These are phyloP conservation scores for Pythium rhizo-oryzae DNA, from an alignment of 352 stramenopile genomes.

Conservation along the genomic window DNA sequence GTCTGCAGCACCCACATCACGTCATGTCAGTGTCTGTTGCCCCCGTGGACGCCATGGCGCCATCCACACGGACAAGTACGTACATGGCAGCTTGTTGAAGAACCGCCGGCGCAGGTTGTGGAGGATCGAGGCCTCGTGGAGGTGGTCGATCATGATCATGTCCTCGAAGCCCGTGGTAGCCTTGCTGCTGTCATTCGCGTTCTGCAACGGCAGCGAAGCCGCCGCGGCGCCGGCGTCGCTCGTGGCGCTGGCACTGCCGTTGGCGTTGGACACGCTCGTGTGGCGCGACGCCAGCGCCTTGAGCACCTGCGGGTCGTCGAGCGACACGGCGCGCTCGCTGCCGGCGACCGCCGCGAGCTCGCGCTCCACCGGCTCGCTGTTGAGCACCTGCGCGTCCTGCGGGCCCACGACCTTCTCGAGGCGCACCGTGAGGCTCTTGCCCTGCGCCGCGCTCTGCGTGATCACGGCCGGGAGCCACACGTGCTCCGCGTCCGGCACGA, in stretches of 20 bases:
- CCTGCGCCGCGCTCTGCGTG: slow-evolving; percentile 39
- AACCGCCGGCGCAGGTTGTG: slow-evolving; percentile 83
- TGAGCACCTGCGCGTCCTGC: slow-evolving; percentile 42
- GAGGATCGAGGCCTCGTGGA: slow-evolving; percentile 87
- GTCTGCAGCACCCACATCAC: slow-evolving; percentile 36
- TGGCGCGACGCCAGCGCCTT: slow-evolving; percentile 68
- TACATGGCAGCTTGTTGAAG: slow-evolving; percentile 81
- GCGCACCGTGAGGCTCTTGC: slow-evolving; percentile 58
- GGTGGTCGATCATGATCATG: slow-evolving; percentile 88
- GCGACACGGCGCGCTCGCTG: slow-evolving; percentile 50
- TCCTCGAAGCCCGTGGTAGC: slow-evolving; percentile 71
- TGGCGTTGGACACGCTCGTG: slow-evolving; percentile 49
- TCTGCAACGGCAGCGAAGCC: slow-evolving; percentile 69
- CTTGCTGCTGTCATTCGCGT: slow-evolving; percentile 46
- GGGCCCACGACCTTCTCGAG: slow-evolving; percentile 69
- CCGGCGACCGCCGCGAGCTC: slow-evolving; percentile 60
- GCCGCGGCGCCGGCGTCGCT: not conserved
- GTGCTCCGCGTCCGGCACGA: slow-evolving; percentile 70
- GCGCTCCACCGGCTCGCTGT: slow-evolving; percentile 45
- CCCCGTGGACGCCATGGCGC: no score
- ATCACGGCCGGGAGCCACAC: slow-evolving; percentile 83
- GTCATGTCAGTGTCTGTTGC: not conserved
- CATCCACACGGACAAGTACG: slow-evolving; percentile 8
- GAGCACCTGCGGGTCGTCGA: slow-evolving; percentile 55
- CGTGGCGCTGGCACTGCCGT: not conserved